phyloP scores from a whole-genome alignment of 2,329 filamentous ascomycete genomes.

The Venturia aucupariae region DNA sequence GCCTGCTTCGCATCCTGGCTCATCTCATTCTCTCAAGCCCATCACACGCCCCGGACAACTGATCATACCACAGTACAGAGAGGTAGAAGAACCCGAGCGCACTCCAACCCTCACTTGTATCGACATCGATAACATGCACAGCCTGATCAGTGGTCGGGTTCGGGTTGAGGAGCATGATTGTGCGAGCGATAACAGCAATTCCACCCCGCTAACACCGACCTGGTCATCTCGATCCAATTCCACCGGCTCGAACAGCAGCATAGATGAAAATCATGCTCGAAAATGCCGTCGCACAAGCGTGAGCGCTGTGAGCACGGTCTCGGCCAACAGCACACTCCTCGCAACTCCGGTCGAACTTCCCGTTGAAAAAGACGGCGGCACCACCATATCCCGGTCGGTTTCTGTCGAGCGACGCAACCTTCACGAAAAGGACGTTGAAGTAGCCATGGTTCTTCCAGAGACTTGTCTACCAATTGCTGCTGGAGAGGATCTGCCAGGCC shows the following conservation, averaged over 20 bases:
- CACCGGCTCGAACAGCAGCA: not conserved
- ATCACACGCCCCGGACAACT: not conserved
- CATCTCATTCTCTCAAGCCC: not conserved
- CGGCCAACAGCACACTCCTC: not conserved
- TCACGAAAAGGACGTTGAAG: not conserved
- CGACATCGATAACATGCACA: conserved; percentile 8
- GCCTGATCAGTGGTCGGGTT: not conserved
- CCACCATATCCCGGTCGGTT: not conserved
- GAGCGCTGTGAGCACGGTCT: not conserved
- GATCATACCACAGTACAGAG: not conserved
- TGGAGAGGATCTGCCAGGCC: not conserved
- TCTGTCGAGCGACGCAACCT: not conserved
- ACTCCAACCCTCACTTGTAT: conserved; percentile 5
- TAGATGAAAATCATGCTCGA: not conserved
- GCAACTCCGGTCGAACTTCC: conserved; percentile 1
- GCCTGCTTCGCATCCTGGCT: not conserved
- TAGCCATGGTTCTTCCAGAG: not conserved
- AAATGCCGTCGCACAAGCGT: not conserved
- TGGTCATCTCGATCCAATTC: conserved; percentile 8
- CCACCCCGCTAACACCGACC: not conserved
- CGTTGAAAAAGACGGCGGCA: not conserved
- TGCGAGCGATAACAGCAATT: not conserved
- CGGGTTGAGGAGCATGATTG: conserved; percentile 1
- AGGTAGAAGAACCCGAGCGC: not conserved
- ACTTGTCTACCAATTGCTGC: not conserved